These are phyloP conservation scores for Fusarium albidum DNA, from an alignment of 2,329 filamentous ascomycete species.

Conservation along the genomic window DNA sequence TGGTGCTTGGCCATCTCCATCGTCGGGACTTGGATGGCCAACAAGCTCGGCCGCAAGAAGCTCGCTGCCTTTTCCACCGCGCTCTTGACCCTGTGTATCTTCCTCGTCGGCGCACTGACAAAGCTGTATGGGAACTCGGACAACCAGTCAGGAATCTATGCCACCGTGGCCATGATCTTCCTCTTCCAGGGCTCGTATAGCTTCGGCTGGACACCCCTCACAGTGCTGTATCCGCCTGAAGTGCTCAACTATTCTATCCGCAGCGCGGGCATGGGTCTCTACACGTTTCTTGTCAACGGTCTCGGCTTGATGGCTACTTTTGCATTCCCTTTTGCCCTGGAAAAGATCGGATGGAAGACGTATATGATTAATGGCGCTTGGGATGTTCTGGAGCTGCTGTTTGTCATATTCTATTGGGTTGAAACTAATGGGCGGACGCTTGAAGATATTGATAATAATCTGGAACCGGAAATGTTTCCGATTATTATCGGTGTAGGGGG, in stretches of 20 bases:
- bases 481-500: no score
- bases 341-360: no score
- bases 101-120: not conserved
- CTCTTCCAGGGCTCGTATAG: slow-evolving; percentile 2
- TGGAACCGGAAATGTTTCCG: no score
- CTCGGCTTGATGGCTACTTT: no score
- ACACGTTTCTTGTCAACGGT: no score
- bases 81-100: not conserved
- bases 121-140: not conserved
- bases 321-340: no score
- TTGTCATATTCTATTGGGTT: no score
- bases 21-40: not conserved
- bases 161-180: slow-evolving; percentile 3
- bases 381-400: no score
- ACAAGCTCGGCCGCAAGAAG: not conserved
- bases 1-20: not conserved
- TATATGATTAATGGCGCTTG: no score
- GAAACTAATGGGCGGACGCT: no score
- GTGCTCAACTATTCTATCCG: slow-evolving; percentile 6
- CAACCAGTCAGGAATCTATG: slow-evolving; percentile 1
- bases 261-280: not conserved
- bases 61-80: not conserved
- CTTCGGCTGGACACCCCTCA: slow-evolving; percentile 3
- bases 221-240: slow-evolving; percentile 1
- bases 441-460: no score